Conservation (phyloP, 2,329 filamentous ascomycete genomes). For the Cordyceps javanica region DNA sequence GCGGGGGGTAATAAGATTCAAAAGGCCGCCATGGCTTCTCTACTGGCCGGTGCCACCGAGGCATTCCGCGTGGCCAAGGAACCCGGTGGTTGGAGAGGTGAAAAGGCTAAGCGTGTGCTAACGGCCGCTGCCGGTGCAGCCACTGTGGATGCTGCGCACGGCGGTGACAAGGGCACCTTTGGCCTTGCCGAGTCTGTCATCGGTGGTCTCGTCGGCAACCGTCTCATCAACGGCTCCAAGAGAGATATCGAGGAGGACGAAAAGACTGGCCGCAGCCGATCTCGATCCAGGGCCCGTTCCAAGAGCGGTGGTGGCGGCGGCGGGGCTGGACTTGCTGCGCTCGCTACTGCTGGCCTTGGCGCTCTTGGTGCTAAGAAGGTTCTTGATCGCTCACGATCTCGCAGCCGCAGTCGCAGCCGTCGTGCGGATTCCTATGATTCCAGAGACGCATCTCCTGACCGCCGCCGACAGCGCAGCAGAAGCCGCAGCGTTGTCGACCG, state of each 20-base stretch:
- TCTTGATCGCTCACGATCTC: slow-evolving; percentile 41
- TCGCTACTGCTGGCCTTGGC: slow-evolving; percentile 57
- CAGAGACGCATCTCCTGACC: slow-evolving; percentile 38
- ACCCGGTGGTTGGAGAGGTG: slow-evolving; percentile 81
- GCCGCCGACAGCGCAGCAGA: slow-evolving; percentile 42
- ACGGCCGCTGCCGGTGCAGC: slow-evolving; percentile 83
- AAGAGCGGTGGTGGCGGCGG: slow-evolving; percentile 34
- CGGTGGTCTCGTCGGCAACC: slow-evolving; percentile 80
- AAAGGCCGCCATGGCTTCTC: slow-evolving; percentile 84
- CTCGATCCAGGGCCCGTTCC: slow-evolving; percentile 60
- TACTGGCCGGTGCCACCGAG: slow-evolving; percentile 85
- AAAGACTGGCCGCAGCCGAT: slow-evolving; percentile 58
- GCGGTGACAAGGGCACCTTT: slow-evolving; percentile 71
- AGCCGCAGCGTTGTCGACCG: slow-evolving; percentile 61
- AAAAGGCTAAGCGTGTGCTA: slow-evolving; percentile 85
- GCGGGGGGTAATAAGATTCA: slow-evolving; percentile 56
- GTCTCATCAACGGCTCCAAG: slow-evolving; percentile 73
- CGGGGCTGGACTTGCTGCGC: slow-evolving; percentile 50
- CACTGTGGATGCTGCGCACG: slow-evolving; percentile 72
- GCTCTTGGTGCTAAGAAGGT: slow-evolving; percentile 58
- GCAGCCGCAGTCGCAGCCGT: slow-evolving; percentile 48
- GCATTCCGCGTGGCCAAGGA: slow-evolving; percentile 88
- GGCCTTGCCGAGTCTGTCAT: slow-evolving; percentile 82
- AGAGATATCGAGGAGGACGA: slow-evolving; percentile 58
- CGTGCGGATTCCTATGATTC: slow-evolving; percentile 41